Base-by-base conservation (phyloP, 371 early-diverging fungal species). In the Mortierella sp. region DNA sequence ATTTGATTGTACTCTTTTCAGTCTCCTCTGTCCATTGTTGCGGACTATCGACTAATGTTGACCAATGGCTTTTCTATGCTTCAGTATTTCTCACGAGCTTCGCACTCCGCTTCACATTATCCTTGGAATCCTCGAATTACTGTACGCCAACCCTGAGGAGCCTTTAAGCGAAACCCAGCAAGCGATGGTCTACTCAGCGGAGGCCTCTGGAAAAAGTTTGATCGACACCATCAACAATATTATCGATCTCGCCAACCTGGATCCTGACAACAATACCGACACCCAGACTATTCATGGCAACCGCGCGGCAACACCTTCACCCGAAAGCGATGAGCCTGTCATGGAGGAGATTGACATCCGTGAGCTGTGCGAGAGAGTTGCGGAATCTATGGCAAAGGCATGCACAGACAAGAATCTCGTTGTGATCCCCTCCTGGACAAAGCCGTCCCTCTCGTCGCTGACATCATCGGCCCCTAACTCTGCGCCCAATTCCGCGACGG, bases 101-200 rank as follows among this genome's bases (percentile, higher is more conserved):
- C 79, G 88, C 43, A 88, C 88, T 34, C 88, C 88, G 26, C 71
- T 88, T n/a, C 88, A 88, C 53, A 85, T 88, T 44, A 88, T 88
- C 31, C 74, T 88, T 44, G 88, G 79, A 13, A 81, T 84, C 71
- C 76, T 88, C 24, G 88, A 88, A 57, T 74, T 88, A 28, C 53
- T 88, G 19, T 67, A 84, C n/a, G 84, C 86, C n/a, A 82, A 75
- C 55, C 74, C 76, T 5, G 83, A 82, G 24, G 87, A 83, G 24
- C 83, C 82, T 0, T 46, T 88, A 48, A 88, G 79, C 31, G 82
- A 87, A 37, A 67, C 73, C 0, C 88, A 88, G 69, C 21, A 55
- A 53, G 77, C 55, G 31, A 82, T 88, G 80, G 57, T 88, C 19
- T 50, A 76, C 9, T 59, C 81, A 8, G 88, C 88, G 48, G 86